Evolutionary conservation across 2,329 filamentous ascomycete genomes (phyloP).

Genomic region (Onygenales sp.): DNA sequence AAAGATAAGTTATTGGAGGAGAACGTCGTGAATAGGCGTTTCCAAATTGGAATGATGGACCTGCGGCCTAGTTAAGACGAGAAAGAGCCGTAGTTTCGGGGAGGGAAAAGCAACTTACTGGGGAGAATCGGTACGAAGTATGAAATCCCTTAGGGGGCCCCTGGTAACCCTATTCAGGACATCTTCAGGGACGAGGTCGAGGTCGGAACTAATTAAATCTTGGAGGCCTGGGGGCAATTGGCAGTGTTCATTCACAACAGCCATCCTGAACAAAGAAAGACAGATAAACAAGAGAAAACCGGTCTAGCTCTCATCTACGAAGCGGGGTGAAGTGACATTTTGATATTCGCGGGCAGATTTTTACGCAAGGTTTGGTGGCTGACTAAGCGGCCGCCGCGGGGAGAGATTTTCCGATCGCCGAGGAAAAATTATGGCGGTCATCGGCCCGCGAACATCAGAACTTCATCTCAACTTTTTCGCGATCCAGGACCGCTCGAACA

Average conservation of each 20-base stretch:
- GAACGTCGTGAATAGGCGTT: slow-evolving; percentile 32
- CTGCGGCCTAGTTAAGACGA: neutral
- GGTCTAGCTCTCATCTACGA: neutral
- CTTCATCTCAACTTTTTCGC: neutral
- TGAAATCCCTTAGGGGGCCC: slow-evolving; percentile 26
- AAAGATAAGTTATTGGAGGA: slow-evolving; percentile 27
- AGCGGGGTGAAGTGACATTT: neutral
- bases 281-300: neutral
- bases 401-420: neutral
- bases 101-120: slow-evolving; percentile 18
- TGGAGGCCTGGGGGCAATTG: neutral
- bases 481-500: neutral
- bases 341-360: neutral
- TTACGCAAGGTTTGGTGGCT: neutral
- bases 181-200: slow-evolving; percentile 25
- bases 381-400: neutral
- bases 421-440: neutral
- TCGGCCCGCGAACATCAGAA: neutral
- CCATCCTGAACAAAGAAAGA: neutral
- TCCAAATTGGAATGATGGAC: slow-evolving; percentile 21
- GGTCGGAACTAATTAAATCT: neutral
- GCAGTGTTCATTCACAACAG: neutral
- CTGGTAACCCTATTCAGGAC: slow-evolving; percentile 25
- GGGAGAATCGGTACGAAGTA: slow-evolving; percentile 19
- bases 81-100: neutral